These are phyloP conservation scores for Epichloe sp. DNA, from an alignment of 2,329 filamentous ascomycete genomes.

Conservation along the genomic window DNA sequence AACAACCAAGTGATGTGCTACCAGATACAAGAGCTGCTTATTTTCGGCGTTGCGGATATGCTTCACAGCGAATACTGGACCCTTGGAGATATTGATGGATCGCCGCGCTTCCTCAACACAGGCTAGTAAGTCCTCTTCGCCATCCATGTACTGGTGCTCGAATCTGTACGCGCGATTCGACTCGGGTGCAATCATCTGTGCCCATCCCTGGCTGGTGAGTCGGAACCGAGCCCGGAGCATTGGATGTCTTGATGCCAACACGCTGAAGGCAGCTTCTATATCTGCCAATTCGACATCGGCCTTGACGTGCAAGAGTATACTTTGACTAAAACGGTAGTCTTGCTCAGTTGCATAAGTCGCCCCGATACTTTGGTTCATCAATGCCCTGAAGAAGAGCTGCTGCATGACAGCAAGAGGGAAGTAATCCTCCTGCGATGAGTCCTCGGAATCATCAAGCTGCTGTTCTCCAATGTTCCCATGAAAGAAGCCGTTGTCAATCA, in stretches of 20 bases:
- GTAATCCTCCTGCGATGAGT: conserved; percentile 17
- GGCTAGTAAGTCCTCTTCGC: conserved; percentile 27
- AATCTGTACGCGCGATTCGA: conserved; percentile 31
- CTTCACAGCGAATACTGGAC: conserved; percentile 37
- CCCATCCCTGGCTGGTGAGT: conserved; percentile 27
- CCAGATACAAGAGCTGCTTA: conserved; percentile 34
- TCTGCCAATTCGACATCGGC: conserved; percentile 28
- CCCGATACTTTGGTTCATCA: conserved; percentile 24
- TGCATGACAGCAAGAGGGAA: conserved; percentile 42
- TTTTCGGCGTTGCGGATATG: conserved; percentile 33
- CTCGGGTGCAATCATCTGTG: conserved; percentile 29
- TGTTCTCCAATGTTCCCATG: background rate
- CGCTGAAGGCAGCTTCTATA: conserved; percentile 33
- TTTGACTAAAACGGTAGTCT: conserved; percentile 37
- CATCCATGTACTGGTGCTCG: conserved; percentile 26
- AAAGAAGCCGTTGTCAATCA: background rate
- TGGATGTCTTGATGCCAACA: conserved; percentile 34
- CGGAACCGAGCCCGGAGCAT: conserved; percentile 38
- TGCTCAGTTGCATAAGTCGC: conserved; percentile 18
- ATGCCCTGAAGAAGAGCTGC: conserved; percentile 37
- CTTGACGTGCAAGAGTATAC: conserved; percentile 32
- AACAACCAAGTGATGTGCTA: conserved; percentile 38
- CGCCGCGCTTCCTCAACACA: conserved; percentile 29
- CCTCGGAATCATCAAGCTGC: conserved; percentile 1
- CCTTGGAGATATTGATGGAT: conserved; percentile 33